Evolutionary conservation across 1,139 yeast genomes (phyloP), one percentile per base, ranked within the genome.

Genomic region (Taphrina wiesneri): DNA sequence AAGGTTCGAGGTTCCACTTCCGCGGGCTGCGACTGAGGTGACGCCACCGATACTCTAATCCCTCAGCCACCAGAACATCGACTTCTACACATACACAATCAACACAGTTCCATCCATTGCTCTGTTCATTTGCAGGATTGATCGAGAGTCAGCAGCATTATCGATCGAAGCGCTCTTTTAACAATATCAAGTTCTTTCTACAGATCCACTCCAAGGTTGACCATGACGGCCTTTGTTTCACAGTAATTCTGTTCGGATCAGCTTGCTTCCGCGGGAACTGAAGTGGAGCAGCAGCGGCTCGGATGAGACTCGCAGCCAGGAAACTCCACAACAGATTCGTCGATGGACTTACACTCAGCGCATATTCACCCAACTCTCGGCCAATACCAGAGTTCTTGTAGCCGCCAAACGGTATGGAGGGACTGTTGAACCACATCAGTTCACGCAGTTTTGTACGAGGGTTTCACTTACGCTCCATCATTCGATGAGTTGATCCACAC

Each of bases 311-410:
- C 17, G 46, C 46, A 41, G 21, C 46, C 5, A n/a, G 15, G 7
- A n/a, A 15, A n/a, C n/a, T 7, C 6, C 6, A 5, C 26, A 15
- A 46, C 51, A 6, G 28, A 46, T 6, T 13, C 4, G 6, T 19
- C 6, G 11, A 28, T 30, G 9, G 23, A 54, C 59, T 54, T 54
- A 54, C 59, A 15, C 43, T 60, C 73, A 90, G 82, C 64, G 91
- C 95, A 76, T 87, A 91, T 70, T 80, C 81, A 77, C 96, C 96
- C 87, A 90, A 85, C 82, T 90, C 96, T 80, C 96, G 87, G 75
- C 96, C 96, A 76, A 88, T 84, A 79, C 96, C 96, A 69, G 95
- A 87, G 78, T 86, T 85, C 76, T 87, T 86, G 84, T 80, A 89
- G 72, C 96, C 96, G 75, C 96, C 96, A 70, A 85, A 85, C 69